Conservation (phyloP, 495 filamentous ascomycete genomes). For the Trichoderma gamsii region DNA sequence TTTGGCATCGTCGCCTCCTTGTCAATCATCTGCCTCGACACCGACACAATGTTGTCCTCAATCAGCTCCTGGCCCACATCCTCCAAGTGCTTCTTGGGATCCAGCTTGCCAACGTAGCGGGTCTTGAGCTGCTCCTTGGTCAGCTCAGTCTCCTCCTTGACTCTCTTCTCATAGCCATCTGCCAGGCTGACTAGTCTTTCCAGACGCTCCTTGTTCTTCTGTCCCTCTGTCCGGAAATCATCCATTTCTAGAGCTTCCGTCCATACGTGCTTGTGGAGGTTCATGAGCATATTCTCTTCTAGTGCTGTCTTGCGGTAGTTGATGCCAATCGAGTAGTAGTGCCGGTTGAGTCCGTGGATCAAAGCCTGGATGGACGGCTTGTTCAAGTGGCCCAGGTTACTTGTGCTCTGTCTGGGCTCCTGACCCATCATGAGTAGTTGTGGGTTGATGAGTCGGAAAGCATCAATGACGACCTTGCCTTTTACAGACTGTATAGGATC, state of each 20-base stretch:
- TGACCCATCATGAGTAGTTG: slow-evolving; percentile 98
- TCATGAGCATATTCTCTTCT: slow-evolving; percentile 99
- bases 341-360: slow-evolving; percentile 93
- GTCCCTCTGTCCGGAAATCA: slow-evolving; percentile 80
- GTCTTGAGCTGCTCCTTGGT: slow-evolving; percentile 98
- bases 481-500: slow-evolving; percentile 99
- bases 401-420: slow-evolving; percentile 96
- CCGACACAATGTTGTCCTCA: slow-evolving; percentile 97
- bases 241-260: slow-evolving; percentile 97
- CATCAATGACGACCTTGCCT: slow-evolving; percentile 98
- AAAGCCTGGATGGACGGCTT: slow-evolving; percentile 99
- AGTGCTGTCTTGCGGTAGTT: slow-evolving; percentile 96
- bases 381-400: slow-evolving; percentile 95
- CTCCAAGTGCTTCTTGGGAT: slow-evolving; percentile 98
- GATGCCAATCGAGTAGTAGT: slow-evolving; percentile 98
- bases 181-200: slow-evolving; percentile 81
- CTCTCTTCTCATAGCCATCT: slow-evolving; percentile 95
- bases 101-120: slow-evolving; percentile 96
- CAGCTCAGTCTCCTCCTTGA: slow-evolving; percentile 95
- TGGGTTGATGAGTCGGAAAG: slow-evolving; percentile 97
- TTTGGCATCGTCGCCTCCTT: slow-evolving; percentile 76
- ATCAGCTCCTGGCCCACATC: slow-evolving; percentile 93
- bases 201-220: slow-evolving; percentile 77
- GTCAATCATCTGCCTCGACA: slow-evolving; percentile 97
- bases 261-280: slow-evolving; percentile 98